These are phyloP conservation scores for Stipa capillata DNA, from an alignment of 176 grass and related monocot genomes.

Conservation along the genomic window DNA sequence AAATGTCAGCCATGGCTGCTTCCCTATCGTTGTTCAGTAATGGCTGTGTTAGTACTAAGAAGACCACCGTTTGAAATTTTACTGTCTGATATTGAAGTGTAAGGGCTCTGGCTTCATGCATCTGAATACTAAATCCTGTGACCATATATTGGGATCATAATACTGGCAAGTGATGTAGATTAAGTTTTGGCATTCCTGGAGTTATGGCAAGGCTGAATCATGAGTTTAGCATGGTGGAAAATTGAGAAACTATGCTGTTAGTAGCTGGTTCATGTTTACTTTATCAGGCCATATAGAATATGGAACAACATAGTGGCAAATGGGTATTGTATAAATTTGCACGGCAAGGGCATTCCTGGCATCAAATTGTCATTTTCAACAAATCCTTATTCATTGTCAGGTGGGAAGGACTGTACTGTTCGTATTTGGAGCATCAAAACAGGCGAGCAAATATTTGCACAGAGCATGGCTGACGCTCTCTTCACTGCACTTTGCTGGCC, in stretches of 20 bases:
- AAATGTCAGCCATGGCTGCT: background rate
- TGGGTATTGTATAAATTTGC: background rate
- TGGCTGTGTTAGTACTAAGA: background rate
- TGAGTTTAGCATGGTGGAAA: background rate
- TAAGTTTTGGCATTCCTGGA: background rate
- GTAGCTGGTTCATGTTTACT: background rate
- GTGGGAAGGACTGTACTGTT: slow-evolving; percentile 64
- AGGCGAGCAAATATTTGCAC: slow-evolving; percentile 68
- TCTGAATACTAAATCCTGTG: background rate
- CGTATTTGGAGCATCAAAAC: slow-evolving; percentile 86
- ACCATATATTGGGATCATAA: background rate
- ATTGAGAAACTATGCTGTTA: background rate
- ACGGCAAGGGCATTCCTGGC: background rate
- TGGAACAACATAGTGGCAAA: background rate
- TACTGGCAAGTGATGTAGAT: background rate
- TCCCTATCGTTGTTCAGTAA: background rate
- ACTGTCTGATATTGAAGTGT: background rate
- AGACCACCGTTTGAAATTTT: background rate
- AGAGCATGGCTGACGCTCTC: slow-evolving; percentile 17
- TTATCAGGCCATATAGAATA: background rate
- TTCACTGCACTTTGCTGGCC: slow-evolving; percentile 69
- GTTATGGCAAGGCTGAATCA: background rate
- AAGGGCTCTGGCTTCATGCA: background rate
- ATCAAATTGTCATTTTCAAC: slow-evolving; percentile 7
- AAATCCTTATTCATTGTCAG: slow-evolving; percentile 29